These are phyloP conservation scores for Colletotrichum simmondsii DNA, from an alignment of 2,329 filamentous ascomycete genomes.

Conservation along the genomic window DNA sequence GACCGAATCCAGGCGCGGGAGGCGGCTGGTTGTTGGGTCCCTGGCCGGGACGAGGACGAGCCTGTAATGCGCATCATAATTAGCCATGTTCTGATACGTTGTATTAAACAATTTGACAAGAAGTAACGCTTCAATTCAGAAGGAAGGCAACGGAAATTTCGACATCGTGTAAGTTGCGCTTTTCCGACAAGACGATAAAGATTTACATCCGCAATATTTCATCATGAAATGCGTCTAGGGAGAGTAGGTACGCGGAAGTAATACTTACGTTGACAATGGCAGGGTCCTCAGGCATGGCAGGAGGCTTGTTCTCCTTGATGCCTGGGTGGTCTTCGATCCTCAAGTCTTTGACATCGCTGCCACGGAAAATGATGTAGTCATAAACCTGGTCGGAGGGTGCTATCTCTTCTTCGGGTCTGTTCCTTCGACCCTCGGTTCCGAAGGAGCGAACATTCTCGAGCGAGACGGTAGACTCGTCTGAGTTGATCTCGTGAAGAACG, in stretches of 20 bases:
- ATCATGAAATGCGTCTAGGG: slow-evolving; percentile 67
- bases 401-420: slow-evolving; percentile 83
- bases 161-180: slow-evolving; percentile 91
- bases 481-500: slow-evolving; percentile 97
- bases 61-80: slow-evolving; percentile 46
- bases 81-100: slow-evolving; percentile 36
- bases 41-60: slow-evolving; percentile 50
- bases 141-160: slow-evolving; percentile 99
- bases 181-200: slow-evolving; percentile 78
- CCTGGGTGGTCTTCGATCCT: slow-evolving; percentile 87
- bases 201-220: slow-evolving; percentile 99
- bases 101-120: slow-evolving; percentile 1
- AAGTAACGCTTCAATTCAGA: slow-evolving; percentile 72
- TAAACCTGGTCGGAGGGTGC: slow-evolving; percentile 88
- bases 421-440: slow-evolving; percentile 91
- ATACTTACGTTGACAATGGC: slow-evolving; percentile 97
- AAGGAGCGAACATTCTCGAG: slow-evolving; percentile 96
- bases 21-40: slow-evolving; percentile 44
- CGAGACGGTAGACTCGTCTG: slow-evolving; percentile 94
- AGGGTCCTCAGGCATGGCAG: slow-evolving; percentile 90
- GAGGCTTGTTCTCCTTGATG: slow-evolving; percentile 79
- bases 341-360: slow-evolving; percentile 98
- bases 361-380: slow-evolving; percentile 98
- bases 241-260: slow-evolving; percentile 29
- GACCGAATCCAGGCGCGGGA: slow-evolving; percentile 53